These are phyloP conservation scores for Zymoseptoria ardabiliae DNA, from an alignment of 2,329 filamentous ascomycete species.

Conservation along the genomic window DNA sequence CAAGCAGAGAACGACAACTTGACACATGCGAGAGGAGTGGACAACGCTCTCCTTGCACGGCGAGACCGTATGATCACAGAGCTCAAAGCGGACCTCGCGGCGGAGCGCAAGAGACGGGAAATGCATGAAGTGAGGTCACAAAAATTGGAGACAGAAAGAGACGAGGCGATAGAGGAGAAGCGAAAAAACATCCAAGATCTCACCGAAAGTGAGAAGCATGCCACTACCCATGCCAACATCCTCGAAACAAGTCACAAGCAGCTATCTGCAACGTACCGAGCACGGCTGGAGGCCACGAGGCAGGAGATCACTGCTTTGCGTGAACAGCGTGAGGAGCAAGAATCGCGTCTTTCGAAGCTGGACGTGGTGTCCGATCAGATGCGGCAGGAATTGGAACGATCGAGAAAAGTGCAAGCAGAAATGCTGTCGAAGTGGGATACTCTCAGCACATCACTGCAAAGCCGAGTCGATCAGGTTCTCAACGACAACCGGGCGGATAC, in stretches of 20 bases:
- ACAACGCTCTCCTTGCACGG: constrained; percentile 61
- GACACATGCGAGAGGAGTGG: constrained; percentile 62
- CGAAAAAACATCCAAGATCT: constrained; percentile 56
- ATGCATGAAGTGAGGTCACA: constrained; percentile 54
- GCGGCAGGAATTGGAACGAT: constrained; percentile 57
- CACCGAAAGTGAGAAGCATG: constrained; percentile 40
- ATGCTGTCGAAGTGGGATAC: constrained; percentile 54
- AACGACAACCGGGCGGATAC: constrained; percentile 50
- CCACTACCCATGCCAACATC: constrained; percentile 56
- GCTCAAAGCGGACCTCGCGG: constrained; percentile 55
- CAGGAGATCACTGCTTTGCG: constrained; percentile 50
- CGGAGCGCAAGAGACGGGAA: constrained; percentile 55
- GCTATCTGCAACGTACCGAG: constrained; percentile 57
- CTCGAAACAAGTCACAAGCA: constrained; percentile 66
- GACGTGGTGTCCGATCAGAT: constrained; percentile 67
- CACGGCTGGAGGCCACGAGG: constrained; percentile 35
- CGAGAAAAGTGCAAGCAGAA: constrained; percentile 54
- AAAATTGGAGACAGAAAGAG: constrained; percentile 56
- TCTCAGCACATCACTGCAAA: constrained; percentile 59
- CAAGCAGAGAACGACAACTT: constrained; percentile 62
- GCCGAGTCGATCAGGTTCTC: constrained; percentile 54
- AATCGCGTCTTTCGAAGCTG: constrained; percentile 57
- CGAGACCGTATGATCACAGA: constrained; percentile 70
- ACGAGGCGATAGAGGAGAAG: constrained; percentile 53
- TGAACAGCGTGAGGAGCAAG: constrained; percentile 51